Conservation (phyloP, 2,329 filamentous ascomycete species). For the Arthrobotrys sinensis region DNA sequence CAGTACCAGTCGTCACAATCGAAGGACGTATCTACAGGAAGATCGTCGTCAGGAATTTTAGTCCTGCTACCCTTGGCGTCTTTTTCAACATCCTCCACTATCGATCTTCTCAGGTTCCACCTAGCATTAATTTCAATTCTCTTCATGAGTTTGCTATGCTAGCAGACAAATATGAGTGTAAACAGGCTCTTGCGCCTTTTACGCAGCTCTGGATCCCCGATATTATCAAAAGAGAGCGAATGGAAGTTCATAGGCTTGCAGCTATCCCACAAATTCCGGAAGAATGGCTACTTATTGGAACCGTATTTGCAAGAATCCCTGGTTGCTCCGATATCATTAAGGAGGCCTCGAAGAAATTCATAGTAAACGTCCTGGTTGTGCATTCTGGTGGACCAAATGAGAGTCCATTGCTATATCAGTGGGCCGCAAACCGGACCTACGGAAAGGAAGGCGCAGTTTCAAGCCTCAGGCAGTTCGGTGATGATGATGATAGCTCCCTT, state of each 20-base stretch:
- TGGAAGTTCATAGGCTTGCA: not conserved
- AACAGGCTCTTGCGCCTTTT: slow-evolving; percentile 18
- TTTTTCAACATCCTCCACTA: slow-evolving; percentile 41
- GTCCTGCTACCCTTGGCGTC: not conserved
- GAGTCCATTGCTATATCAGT: too few relatives aligned
- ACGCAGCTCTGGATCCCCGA: slow-evolving; percentile 11
- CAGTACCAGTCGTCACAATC: not conserved
- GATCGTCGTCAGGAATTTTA: not conserved
- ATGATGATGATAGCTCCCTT: not conserved
- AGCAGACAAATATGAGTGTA: slow-evolving; percentile 26
- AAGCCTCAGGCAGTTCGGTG: too few relatives aligned
- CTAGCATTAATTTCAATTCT: not conserved
- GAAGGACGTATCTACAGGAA: slow-evolving; percentile 21
- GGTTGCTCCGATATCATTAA: not conserved
- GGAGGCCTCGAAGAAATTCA: not conserved
- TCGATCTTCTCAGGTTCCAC: not conserved
- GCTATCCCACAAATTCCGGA: not conserved
- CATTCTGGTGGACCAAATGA: not conserved
- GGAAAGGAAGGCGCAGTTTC: too few relatives aligned
- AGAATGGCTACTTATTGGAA: slow-evolving; percentile 27
- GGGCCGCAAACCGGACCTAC: too few relatives aligned
- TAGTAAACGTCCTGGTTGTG: not conserved
- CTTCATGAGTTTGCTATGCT: slow-evolving; percentile 10
- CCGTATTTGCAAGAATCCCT: not conserved
- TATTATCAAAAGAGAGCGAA: not conserved